Evolutionary conservation across 176 grass and related monocot species (phyloP), one percentile per base, ranked within the genome.

Genomic region (Microstegium vimineum): DNA sequence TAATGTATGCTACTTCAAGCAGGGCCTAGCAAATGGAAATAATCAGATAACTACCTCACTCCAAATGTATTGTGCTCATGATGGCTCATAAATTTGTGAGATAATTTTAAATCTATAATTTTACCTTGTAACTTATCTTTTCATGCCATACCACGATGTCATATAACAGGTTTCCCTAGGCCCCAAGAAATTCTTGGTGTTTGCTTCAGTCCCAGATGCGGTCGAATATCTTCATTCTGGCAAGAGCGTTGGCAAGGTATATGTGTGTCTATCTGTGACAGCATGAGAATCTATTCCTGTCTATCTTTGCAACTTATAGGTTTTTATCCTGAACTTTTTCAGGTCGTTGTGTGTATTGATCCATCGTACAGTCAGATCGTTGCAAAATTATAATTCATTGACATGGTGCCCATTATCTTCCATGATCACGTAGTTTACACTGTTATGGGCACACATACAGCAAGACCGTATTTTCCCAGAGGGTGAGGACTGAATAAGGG

Each of bases 191-290:
- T 99, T 99, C 51, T 1, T 86, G 64, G 96, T 93, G 59, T 82
- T 99, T 79, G 84, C 80, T 83, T 95, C 96, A 7, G 89, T 87
- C 18, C 76, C 91, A 3, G 96, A 99, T 92, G 96, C 96, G 1
- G 96, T 99, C 69, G 96, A 99, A 68, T 83, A 99, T 90, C 91
- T 95, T 82, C 96, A 99, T 84, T 95, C 91, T 74, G 96, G 93
- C 76, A 77, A 83, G 79, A 99, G 93, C 22, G 79, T 99, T 71
- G 93, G 96, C 85, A 99, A 99, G 96, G 96, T 95, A 91, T 31
- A 31, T 27, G n/a, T 59, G 8, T 23, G 22, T 56, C 59, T 26
- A 4, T 47, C 61, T 72, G 15, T 49, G 62, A 66, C 60, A 37
- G 40, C 2, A n/a, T 25, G 13, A 11, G 2, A 57, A 2, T 2